A percentile compares a stretch with the other conserved stretches of the same genome.
phyloP scores from a whole-genome alignment of 768 basidiomycete species.

The Coprinellus micaceus region DNA sequence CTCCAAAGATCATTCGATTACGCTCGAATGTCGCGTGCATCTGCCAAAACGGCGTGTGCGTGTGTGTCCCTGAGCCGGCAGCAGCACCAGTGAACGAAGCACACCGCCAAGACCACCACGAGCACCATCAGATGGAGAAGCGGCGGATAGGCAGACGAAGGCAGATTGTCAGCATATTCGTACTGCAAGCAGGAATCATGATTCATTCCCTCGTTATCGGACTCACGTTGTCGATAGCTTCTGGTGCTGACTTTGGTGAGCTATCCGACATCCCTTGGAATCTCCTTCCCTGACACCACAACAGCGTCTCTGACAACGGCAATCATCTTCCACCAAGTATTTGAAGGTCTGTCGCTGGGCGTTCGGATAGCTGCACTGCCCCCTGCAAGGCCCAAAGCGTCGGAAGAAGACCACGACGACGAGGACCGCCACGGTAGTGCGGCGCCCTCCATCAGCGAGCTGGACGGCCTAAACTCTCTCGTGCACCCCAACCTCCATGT shows the following conservation, averaged over 20 bases:
- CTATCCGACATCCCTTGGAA: conserved; percentile 11
- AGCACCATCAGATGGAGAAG: conserved; percentile 19
- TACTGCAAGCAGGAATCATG: conserved; percentile 83
- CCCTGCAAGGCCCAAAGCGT: conserved; percentile 19
- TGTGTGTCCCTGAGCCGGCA: conserved; percentile 1
- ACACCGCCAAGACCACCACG: conserved; percentile 6
- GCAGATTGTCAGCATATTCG: conserved; percentile 73
- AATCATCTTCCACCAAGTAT: conserved; percentile 78
- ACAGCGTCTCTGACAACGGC: conserved; percentile 71
- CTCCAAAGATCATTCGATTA: conserved; percentile 10
- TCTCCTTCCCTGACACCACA: background rate
- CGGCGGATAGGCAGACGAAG: conserved; percentile 47
- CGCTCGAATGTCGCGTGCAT: conserved; percentile 1
- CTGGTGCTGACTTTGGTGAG: conserved; percentile 69
- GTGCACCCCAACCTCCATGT: background rate
- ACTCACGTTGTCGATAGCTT: conserved; percentile 67
- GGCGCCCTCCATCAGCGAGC: background rate
- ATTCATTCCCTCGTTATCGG: conserved; percentile 81
- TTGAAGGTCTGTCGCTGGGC: conserved; percentile 80
- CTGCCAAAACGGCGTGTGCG: conserved; percentile 1
- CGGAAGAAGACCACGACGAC: conserved; percentile 4
- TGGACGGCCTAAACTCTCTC: background rate
- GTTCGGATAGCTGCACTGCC: conserved; percentile 74
- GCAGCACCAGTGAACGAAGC: background rate
- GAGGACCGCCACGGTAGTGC: conserved; percentile 2